phyloP scores from a whole-genome alignment of 805 yeast genomes.

The Teunomyces funiuensis region DNA sequence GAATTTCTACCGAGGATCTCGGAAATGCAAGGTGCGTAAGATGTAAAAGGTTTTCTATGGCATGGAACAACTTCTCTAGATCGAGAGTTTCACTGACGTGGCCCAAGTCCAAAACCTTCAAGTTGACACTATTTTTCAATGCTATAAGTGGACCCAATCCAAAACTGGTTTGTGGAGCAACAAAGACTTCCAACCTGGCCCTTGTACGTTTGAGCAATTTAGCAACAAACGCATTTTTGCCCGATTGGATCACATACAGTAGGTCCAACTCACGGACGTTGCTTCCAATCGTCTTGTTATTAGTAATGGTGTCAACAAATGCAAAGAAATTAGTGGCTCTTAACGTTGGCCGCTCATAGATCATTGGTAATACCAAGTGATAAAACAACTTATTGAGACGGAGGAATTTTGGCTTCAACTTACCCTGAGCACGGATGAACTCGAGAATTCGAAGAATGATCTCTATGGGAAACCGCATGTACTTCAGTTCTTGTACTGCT shows the following conservation, averaged over 20 bases:
- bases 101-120: slow-evolving; percentile 71
- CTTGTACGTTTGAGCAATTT: slow-evolving; percentile 78
- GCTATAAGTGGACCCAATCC: slow-evolving; percentile 89
- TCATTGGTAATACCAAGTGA: slow-evolving; percentile 54
- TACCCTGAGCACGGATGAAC: slow-evolving; percentile 25
- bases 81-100: slow-evolving; percentile 90
- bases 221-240: slow-evolving; percentile 88
- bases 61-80: slow-evolving; percentile 71
- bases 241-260: slow-evolving; percentile 80
- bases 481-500: slow-evolving; percentile 13
- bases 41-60: slow-evolving; percentile 60
- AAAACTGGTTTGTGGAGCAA: slow-evolving; percentile 94
- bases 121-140: slow-evolving; percentile 63
- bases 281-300: slow-evolving; percentile 52
- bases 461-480: slow-evolving; percentile 41
- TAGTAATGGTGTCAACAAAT: slow-evolving; percentile 69
- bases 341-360: slow-evolving; percentile 65
- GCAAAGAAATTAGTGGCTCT: slow-evolving; percentile 63
- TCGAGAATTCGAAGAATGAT: slow-evolving; percentile 32
- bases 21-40: slow-evolving; percentile 85
- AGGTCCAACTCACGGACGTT: slow-evolving; percentile 69
- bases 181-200: slow-evolving; percentile 58
- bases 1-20: slow-evolving; percentile 75
- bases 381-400: slow-evolving; percentile 65
- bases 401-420: slow-evolving; percentile 49